phyloP scores from a whole-genome alignment of 2,329 filamentous ascomycete genomes.

The Ophiostoma perfectum region DNA sequence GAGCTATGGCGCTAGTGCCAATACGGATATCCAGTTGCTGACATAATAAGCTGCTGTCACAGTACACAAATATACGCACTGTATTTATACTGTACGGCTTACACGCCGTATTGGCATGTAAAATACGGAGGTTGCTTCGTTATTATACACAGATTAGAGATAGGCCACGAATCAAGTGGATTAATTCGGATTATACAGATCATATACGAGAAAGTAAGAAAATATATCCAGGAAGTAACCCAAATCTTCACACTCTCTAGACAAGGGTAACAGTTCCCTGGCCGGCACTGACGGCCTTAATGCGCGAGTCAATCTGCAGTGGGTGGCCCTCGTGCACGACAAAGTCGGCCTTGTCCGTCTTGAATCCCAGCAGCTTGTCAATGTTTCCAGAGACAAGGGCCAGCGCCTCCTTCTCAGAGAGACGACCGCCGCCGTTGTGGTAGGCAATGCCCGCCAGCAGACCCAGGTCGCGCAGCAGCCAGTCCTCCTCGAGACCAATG shows the following conservation, averaged over 20 bases:
- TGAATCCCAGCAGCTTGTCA: conserved; percentile 51
- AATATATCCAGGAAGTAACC: neutral
- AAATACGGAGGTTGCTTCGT: neutral
- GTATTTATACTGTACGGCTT: neutral
- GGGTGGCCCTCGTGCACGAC: conserved; percentile 60
- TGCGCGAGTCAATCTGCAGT: conserved; percentile 51
- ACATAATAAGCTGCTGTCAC: neutral
- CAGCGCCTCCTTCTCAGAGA: conserved; percentile 51
- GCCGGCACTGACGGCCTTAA: conserved; percentile 50
- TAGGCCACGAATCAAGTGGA: neutral
- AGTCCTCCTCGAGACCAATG: conserved; percentile 57
- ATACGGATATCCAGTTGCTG: neutral
- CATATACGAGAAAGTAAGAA: neutral
- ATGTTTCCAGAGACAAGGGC: conserved; percentile 54
- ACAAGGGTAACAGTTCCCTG: conserved; percentile 33
- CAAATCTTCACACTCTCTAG: neutral
- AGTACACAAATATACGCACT: neutral
- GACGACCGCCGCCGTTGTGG: conserved; percentile 50
- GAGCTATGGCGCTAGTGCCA: neutral
- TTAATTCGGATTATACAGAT: neutral
- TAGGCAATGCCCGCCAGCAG: conserved; percentile 56
- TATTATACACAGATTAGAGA: too few relatives aligned
- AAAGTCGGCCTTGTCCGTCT: conserved; percentile 44
- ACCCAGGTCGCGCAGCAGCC: conserved; percentile 55
- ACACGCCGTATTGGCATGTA: neutral